Conservation (phyloP, 495 filamentous ascomycete species). For the Elaphomyces granulatus region DNA sequence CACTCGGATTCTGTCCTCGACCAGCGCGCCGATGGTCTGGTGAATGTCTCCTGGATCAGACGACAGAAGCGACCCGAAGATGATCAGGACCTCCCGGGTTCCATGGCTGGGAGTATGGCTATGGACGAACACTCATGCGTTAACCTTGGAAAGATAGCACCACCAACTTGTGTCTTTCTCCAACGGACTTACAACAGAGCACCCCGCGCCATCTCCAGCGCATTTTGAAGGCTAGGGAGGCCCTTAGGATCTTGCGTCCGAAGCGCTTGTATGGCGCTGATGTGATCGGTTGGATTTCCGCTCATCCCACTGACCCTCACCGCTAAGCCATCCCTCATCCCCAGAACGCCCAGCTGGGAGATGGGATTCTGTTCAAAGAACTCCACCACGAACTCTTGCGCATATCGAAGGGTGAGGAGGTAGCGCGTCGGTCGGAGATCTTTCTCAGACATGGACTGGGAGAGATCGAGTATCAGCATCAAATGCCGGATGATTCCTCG, state of each 20-base stretch:
- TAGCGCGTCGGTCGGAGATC: slow-evolving; percentile 81
- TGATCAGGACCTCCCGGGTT: slow-evolving; percentile 78
- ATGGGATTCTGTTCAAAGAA: slow-evolving; percentile 99
- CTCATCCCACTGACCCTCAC: slow-evolving; percentile 74
- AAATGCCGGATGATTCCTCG: slow-evolving; percentile 93
- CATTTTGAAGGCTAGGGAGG: slow-evolving; percentile 84
- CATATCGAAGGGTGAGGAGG: slow-evolving; percentile 67
- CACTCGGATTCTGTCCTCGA: slow-evolving; percentile 70
- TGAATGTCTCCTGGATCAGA: slow-evolving; percentile 93
- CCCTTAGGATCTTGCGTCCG: slow-evolving; percentile 71
- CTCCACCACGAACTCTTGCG: slow-evolving; percentile 75
- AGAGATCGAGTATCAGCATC: slow-evolving; percentile 84
- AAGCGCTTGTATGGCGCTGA: slow-evolving; percentile 56
- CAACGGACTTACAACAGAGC: slow-evolving; percentile 53
- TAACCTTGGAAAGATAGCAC: slow-evolving; percentile 9
- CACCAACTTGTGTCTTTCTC: neutral
- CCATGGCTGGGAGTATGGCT: slow-evolving; percentile 86
- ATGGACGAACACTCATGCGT: slow-evolving; percentile 10
- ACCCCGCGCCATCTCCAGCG: slow-evolving; percentile 83
- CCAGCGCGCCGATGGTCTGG: slow-evolving; percentile 62
- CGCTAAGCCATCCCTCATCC: slow-evolving; percentile 82
- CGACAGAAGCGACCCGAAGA: slow-evolving; percentile 81
- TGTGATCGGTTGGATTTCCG: slow-evolving; percentile 81
- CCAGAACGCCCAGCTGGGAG: slow-evolving; percentile 79
- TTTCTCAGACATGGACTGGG: slow-evolving; percentile 87